A percentile compares a stretch with the other conserved stretches of the same genome.
Evolutionary conservation across 805 yeast genomes (phyloP).

Genomic region (Scheffersomyces amazonensis): DNA sequence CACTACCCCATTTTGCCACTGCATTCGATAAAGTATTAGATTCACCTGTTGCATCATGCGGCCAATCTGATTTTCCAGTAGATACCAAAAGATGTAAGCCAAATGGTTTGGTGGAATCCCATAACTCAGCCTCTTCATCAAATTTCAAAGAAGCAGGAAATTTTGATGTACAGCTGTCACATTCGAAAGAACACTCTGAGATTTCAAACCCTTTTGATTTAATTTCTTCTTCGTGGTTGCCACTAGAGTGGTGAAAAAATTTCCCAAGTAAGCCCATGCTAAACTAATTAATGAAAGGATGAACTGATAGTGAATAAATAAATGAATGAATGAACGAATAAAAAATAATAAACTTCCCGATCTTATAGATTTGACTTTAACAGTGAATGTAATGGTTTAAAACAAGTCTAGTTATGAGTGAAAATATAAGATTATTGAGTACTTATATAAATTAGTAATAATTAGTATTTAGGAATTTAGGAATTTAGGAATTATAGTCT

Average conservation of each 20-base stretch:
- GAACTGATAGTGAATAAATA: no score
- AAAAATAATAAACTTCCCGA: no score
- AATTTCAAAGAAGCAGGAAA: constrained; percentile 53
- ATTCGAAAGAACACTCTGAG: constrained; percentile 51
- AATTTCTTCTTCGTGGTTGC: constrained; percentile 24
- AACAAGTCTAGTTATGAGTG: no score
- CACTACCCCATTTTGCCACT: constrained; percentile 35
- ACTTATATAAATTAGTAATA: no score
- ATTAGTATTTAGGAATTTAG: no score
- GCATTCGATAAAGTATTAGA: constrained; percentile 44
- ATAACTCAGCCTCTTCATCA: constrained; percentile 42
- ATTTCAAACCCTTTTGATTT: constrained; percentile 21
- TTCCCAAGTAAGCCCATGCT: constrained; percentile 2
- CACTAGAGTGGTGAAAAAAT: not conserved
- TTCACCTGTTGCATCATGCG: constrained; percentile 59
- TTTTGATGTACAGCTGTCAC: constrained; percentile 50
- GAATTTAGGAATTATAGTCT: no score
- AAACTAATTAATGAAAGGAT: not conserved
- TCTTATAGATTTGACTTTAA: no score
- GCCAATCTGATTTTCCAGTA: constrained; percentile 86
- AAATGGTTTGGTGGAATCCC: constrained; percentile 69
- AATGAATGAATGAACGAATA: no score
- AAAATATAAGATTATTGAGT: no score
- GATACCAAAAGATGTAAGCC: constrained; percentile 76
- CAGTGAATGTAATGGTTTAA: no score